Evolutionary conservation across 1,284 basidiomycete species (phyloP).

Genomic region (Sporisorium iseilematis-ciliati): DNA sequence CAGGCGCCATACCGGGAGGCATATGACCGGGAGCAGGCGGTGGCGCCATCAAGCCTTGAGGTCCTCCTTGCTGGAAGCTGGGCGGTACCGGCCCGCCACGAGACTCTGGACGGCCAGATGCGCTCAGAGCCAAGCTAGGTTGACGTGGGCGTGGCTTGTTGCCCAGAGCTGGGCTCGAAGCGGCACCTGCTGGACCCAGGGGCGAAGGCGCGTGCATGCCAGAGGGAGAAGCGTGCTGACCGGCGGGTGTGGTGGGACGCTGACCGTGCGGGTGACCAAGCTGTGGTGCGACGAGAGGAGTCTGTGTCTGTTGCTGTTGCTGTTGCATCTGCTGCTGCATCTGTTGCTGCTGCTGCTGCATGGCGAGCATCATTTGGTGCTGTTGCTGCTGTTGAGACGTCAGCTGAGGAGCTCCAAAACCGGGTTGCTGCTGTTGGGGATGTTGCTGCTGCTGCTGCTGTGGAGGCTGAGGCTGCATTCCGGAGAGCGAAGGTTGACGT

Average conservation of each 20-base stretch:
- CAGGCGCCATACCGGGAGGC: slow-evolving; percentile 33
- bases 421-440: slow-evolving; percentile 27
- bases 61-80: slow-evolving; percentile 30
- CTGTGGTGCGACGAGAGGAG: slow-evolving; percentile 33
- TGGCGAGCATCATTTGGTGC: slow-evolving; percentile 40
- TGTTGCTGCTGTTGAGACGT: slow-evolving; percentile 27
- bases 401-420: slow-evolving; percentile 13
- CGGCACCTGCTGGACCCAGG: slow-evolving; percentile 36
- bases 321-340: slow-evolving; percentile 29
- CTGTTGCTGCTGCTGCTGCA: slow-evolving; percentile 45
- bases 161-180: slow-evolving; percentile 39
- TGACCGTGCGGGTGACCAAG: slow-evolving; percentile 43
- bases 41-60: slow-evolving; percentile 47
- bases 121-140: slow-evolving; percentile 38
- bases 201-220: slow-evolving; percentile 53
- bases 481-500: slow-evolving; percentile 12
- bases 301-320: slow-evolving; percentile 40
- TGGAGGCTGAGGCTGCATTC: slow-evolving; percentile 13
- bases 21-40: slow-evolving; percentile 49
- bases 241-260: slow-evolving; percentile 43
- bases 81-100: slow-evolving; percentile 39
- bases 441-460: slow-evolving; percentile 18
- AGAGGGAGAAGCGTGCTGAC: slow-evolving; percentile 40
- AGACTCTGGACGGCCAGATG: slow-evolving; percentile 42
- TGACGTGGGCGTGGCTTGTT: slow-evolving; percentile 45